Conservation (phyloP, 306 rosid species). For the Trichosanthes cucumerina region DNA sequence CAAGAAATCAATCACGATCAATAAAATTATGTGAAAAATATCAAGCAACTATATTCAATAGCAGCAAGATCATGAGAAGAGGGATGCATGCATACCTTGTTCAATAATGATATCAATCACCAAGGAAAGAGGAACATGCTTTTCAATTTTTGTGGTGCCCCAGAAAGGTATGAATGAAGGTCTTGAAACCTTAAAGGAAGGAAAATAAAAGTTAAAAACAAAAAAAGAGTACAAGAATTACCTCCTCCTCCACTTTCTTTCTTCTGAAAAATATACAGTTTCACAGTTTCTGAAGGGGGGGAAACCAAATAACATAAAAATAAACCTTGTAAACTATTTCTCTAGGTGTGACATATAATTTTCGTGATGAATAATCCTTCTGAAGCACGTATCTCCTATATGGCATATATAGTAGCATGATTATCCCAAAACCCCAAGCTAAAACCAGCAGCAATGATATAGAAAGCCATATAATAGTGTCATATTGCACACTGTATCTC, state of each 20-base stretch:
- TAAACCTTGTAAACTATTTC: constrained; percentile 77
- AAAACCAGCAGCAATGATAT: constrained; percentile 70
- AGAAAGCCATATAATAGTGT: constrained; percentile 70
- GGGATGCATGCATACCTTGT: constrained; percentile 46
- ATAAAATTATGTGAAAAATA: background rate
- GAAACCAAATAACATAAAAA: background rate
- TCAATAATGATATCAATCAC: constrained; percentile 80
- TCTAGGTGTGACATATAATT: constrained; percentile 60
- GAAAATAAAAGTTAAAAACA: background rate
- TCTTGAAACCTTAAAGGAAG: constrained; percentile 57
- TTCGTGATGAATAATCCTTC: constrained; percentile 69
- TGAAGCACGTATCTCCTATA: constrained; percentile 54
- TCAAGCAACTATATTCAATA: background rate
- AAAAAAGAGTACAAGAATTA: background rate
- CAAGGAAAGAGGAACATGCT: constrained; percentile 54
- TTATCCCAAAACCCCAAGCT: constrained; percentile 89
- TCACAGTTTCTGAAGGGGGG: background rate
- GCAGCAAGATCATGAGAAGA: background rate
- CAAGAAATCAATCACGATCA: background rate
- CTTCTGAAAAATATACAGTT: background rate
- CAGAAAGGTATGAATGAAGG: constrained; percentile 78
- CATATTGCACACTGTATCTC: constrained; percentile 48
- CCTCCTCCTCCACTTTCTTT: background rate
- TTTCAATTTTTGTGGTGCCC: constrained; percentile 57
- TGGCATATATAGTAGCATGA: constrained; percentile 86